Evolutionary conservation across 371 early-diverging fungal genomes (phyloP).

Genomic region (Dichotomocladium elegans): DNA sequence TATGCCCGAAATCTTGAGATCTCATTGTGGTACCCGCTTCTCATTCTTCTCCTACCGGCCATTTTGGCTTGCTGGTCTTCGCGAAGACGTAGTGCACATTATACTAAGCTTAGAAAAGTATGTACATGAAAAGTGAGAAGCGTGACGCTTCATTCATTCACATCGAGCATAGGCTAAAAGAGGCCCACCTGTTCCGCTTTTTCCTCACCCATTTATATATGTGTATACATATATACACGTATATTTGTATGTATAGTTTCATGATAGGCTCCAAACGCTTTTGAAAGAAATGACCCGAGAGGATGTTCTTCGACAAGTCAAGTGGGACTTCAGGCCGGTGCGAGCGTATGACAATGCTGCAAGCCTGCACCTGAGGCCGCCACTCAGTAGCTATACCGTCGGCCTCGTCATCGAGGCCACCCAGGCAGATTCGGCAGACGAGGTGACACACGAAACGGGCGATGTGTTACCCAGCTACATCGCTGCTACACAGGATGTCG

Average conservation of each 20-base stretch:
- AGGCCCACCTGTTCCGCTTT: too few species aligned
- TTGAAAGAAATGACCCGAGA: slow-evolving; percentile 29
- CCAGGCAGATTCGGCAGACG: slow-evolving; percentile 27
- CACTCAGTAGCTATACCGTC: slow-evolving; percentile 16
- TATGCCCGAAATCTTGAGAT: slow-evolving; percentile 21
- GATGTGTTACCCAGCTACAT: slow-evolving; percentile 29
- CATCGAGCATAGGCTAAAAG: too few species aligned
- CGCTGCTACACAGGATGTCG: slow-evolving; percentile 25
- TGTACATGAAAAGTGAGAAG: not conserved
- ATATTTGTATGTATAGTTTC: too few species aligned
- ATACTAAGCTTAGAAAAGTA: slow-evolving; percentile 13
- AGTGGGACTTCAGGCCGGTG: slow-evolving; percentile 30
- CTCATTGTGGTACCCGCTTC: slow-evolving; percentile 34
- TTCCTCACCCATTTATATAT: too few species aligned
- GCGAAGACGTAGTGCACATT: slow-evolving; percentile 27
- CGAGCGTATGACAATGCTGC: slow-evolving; percentile 26
- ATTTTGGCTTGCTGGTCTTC: slow-evolving; percentile 29
- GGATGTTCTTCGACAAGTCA: slow-evolving; percentile 26
- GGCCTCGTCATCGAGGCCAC: slow-evolving; percentile 25
- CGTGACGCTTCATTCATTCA: not conserved
- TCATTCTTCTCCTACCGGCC: slow-evolving; percentile 25
- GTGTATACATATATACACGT: too few species aligned
- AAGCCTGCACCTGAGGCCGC: slow-evolving; percentile 12
- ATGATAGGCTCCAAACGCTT: slow-evolving; percentile 21
- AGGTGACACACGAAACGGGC: slow-evolving; percentile 11